Evolutionary conservation across 2,329 filamentous ascomycete genomes (phyloP).

Genomic region (Sporothrix inflata): DNA sequence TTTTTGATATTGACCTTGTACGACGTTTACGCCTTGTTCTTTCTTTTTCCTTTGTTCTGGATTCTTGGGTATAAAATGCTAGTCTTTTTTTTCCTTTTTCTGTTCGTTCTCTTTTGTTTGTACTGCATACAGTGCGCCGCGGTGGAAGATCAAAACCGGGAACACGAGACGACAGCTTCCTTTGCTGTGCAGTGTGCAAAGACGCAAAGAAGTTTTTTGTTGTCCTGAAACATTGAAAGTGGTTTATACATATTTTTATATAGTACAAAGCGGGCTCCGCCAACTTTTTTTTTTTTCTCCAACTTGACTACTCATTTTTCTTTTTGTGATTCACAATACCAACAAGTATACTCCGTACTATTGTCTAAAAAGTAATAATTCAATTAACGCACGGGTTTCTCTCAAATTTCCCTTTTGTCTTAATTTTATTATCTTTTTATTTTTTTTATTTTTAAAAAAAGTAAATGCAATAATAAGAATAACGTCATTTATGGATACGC

Average conservation of each 20-base stretch:
- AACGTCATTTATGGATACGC: no score
- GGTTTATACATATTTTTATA: not conserved
- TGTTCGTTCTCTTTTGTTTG: not conserved
- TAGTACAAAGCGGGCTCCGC: slow-evolving; percentile 19
- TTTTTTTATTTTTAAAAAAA: no score
- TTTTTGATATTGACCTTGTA: slow-evolving; percentile 14
- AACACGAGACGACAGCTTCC: slow-evolving; percentile 11
- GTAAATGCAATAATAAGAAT: no score
- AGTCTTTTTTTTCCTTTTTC: not conserved
- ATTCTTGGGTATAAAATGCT: slow-evolving; percentile 24
- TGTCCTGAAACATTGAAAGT: slow-evolving; percentile 13
- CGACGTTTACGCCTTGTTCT: slow-evolving; percentile 22
- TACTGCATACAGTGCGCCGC: slow-evolving; percentile 10
- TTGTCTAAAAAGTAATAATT: no score
- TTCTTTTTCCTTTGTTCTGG: slow-evolving; percentile 13
- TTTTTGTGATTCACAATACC: not conserved
- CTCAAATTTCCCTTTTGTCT: no score
- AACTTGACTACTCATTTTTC: not conserved
- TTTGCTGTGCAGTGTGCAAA: slow-evolving; percentile 25
- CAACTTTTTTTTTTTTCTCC: slow-evolving; percentile 8
- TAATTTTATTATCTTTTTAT: no score
- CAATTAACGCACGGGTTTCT: no score
- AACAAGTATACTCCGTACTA: not conserved
- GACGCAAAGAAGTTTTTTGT: slow-evolving; percentile 20
- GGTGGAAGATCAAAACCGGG: slow-evolving; percentile 7